Evolutionary conservation across 2,329 filamentous ascomycete species (phyloP), one percentile per base, ranked within the genome.

Genomic region (Alternaria tenuissima): DNA sequence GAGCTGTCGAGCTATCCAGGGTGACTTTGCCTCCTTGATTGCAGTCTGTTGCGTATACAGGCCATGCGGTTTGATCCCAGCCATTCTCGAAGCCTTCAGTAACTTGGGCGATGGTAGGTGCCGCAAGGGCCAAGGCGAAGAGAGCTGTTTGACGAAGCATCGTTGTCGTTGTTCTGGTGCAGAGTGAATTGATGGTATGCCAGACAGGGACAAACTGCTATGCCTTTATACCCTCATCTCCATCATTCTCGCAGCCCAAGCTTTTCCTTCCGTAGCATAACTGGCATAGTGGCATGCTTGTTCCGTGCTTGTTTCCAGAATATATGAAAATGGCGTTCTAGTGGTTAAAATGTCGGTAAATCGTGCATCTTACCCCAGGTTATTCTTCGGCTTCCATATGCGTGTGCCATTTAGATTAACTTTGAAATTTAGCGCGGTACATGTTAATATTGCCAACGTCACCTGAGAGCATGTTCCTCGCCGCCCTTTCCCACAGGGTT

Each of bases 21-120:
- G 77, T 80, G 55, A 88, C 81, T 58, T 79, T 83, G 38, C 86
- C 86, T 47, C 86, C 86, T 70, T 88, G 86, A 76, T 81, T 87
- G 71, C 87, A 89, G 76, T 88, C 85, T 3, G 81, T 75, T 3
- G 87, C 86, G 64, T 88, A 88, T 7, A 78, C 86, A 0, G 86
- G 83, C 87, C 87, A 88, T 58, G 83, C 81, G 0, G 84, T 77
- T 64, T 85, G 71, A 68, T 88, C 83, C 84, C 83, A 87, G 42
- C 87, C 87, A 55, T 71, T 80, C 71, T 89, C 87, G 59, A 88
- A 89, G 69, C 81, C 83, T 43, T 86, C 83, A 1, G 82, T 81
- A 65, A 87, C 78, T 68, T 88, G 86, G 57, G 80, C 86, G 20
- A 85, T 65, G 26, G 85, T 77, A 51, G 81, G 76, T 2, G 84